Conservation (phyloP, 2,329 filamentous ascomycete genomes). For the Conoideocrella luteorostrata region DNA sequence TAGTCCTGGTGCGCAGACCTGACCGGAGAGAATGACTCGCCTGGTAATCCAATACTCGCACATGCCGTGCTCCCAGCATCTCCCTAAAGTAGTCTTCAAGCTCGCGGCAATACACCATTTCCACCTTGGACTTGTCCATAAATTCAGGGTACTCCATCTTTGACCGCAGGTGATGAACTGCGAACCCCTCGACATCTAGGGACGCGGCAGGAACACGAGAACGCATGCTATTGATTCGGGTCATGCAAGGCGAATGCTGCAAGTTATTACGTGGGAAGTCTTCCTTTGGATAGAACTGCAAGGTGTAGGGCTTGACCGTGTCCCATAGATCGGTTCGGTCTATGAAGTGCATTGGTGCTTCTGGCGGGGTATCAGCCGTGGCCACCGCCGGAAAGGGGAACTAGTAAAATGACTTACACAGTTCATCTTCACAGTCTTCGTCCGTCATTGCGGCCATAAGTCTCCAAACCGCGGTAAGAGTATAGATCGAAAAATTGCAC, state of each 20-base stretch:
- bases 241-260: not conserved
- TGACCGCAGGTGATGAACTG: not conserved
- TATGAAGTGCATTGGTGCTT: not conserved
- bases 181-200: not conserved
- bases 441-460: too few species aligned
- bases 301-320: not conserved
- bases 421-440: too few species aligned
- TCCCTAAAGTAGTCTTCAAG: not conserved
- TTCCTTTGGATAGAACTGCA: not conserved
- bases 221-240: not conserved
- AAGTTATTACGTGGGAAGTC: not conserved
- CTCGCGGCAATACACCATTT: not conserved
- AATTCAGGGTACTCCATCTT: not conserved
- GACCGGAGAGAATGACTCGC: not conserved
- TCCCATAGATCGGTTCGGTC: not conserved
- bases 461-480: too few species aligned
- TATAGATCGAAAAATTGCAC: too few species aligned
- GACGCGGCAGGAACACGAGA: not conserved
- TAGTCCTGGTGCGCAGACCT: too few species aligned
- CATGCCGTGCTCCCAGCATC: not conserved
- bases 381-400: too few species aligned
- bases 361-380: too few species aligned
- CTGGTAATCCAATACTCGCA: not conserved
- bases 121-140: not conserved
- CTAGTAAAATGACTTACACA: too few species aligned